phyloP scores from a whole-genome alignment of 106 monocot genomes.

The Cymbidium sinense region DNA sequence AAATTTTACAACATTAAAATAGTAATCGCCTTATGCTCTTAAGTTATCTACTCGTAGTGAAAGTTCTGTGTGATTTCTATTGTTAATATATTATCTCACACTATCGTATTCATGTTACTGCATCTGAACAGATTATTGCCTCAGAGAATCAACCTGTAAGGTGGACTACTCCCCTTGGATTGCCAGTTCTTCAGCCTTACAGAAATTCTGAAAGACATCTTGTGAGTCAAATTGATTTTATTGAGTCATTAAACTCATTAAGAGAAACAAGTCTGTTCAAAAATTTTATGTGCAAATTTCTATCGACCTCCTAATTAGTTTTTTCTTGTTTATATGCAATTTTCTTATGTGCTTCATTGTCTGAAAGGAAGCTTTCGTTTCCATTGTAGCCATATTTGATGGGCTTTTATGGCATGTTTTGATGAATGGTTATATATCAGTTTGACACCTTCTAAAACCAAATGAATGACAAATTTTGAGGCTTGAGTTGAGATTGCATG shows the following conservation, averaged over 20 bases:
- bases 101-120: neutral
- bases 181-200: slow-evolving; percentile 78
- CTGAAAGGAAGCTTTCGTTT: neutral
- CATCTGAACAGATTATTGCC: slow-evolving; percentile 40
- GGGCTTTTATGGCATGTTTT: neutral
- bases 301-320: slow-evolving; percentile 11
- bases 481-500: no score
- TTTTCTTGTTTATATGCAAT: neutral
- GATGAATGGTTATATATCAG: neutral
- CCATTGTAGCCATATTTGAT: neutral
- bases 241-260: neutral
- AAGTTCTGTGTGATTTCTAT: neutral
- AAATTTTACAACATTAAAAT: neutral
- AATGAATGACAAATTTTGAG: neutral
- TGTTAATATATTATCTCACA: neutral
- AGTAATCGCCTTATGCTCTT: neutral
- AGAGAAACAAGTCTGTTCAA: neutral
- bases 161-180: slow-evolving; percentile 65
- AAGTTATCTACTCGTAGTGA: neutral
- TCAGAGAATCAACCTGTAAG: slow-evolving; percentile 52
- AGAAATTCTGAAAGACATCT: slow-evolving; percentile 59
- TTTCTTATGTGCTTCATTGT: neutral
- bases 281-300: neutral
- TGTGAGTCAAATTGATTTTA: slow-evolving; percentile 34
- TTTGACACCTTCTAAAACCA: no score